Base-by-base conservation (phyloP, 2,329 filamentous ascomycete species). In the Fusarium dlaminii region DNA sequence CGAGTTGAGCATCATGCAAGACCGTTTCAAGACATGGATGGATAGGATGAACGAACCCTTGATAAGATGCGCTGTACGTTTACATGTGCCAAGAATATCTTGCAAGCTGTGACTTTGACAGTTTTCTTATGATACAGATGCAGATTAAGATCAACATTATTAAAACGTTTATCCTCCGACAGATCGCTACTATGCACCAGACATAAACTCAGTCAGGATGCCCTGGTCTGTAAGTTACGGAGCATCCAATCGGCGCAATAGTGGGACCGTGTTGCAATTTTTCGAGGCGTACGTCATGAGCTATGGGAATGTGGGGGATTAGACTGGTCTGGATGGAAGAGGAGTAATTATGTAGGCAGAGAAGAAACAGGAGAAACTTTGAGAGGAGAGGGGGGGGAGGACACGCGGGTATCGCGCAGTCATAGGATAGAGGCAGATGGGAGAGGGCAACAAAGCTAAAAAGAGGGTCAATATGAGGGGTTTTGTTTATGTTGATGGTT, bases 321-420 rank as follows among this genome's bases (percentile, higher is more conserved):
- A 36, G 66, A 59, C 46, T 69, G 66, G 49, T 64, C 66, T 59
- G 67, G 66, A 68, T 68, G 64, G 46, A 68, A 68, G 66, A 68
- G 65, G 63, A 68, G 45, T 10, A 39, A n/a, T n/a, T 48, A 11
- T 22, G 18, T 8, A 15, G 43, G 43, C 24, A 48, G 34, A 52
- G 51, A 37, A 39, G 34, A 54, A 46, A 52, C 45, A 34, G 52
- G 27, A 37, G 36, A 61, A 67, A 66, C 24, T 64, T 72, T 56
- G 58, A 40, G 57, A 52, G 55, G 48, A 43, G 58, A 60, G 43
- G 15, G 46, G n/a, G 30, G 54, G 51, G 59, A 66, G 30, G n/a
- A 57, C 55, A 37, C 61, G 72, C 72, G 72, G 72, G 72, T 66
- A 74, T 74, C 72, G 71, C 71, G 67, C 55, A 74, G 69, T 11